Base-by-base conservation (phyloP, 176 grass and related monocot species). In the Stipa capillata region DNA sequence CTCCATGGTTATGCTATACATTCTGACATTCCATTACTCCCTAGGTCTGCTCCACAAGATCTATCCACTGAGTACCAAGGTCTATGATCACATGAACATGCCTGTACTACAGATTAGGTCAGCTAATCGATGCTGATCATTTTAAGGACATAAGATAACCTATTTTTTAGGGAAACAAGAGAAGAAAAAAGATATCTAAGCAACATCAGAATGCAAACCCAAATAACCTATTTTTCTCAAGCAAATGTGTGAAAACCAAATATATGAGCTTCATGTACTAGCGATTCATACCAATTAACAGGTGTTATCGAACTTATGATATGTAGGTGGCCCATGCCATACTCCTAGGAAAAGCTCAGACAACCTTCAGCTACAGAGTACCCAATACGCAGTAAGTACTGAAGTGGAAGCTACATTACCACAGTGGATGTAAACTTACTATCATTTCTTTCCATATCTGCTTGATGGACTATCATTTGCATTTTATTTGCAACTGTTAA, bases 371-470 rank as follows among this genome's bases (percentile, higher is more conserved):
- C 13, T 10, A 44, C 39, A 27, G 32, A 78, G 18, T 73, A 35
- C n/a, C n/a, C n/a, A n/a, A 9, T 32, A n/a, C n/a, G n/a, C 34
- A 50, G 29, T 53, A 86, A 37, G 13, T 44, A 66, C 20, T 56
- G 16, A 52, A 76, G 33, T 54, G 28, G 3, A 71, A 8, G 5
- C 34, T 55, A 43, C 79, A 82, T 37, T 73, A 73, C 45, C 56
- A 56, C 44, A 79, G 16, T 6, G 20, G 29, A 79, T 88, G 73
- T 32, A 72, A 78, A 65, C 21, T 62, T 71, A 23, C 16, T 63
- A 51, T 24, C 29, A 81, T 29, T 66, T 18, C 5, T 80, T 66
- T 52, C 48, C 10, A 58, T 65, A 20, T 41, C 40, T 51, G 70
- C 31, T 71, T 49, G n/a, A n/a, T n/a, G n/a, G n/a, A n/a, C n/a